Conservation (phyloP, 805 yeast species). For the Metschnikowia amazonensis region DNA sequence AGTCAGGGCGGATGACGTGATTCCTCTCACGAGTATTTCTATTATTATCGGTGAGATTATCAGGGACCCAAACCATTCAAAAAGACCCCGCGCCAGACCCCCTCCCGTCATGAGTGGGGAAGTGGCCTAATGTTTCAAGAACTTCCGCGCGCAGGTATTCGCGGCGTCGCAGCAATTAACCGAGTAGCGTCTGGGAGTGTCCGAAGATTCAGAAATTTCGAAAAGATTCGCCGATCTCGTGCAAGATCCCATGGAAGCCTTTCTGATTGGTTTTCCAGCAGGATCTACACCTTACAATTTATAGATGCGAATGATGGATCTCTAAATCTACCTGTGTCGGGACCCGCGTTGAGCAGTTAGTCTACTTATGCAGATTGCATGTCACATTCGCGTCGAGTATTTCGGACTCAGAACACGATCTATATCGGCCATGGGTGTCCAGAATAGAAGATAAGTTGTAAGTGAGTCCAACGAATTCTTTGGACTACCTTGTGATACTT, state of each 20-base stretch:
- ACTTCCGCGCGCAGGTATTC: background rate
- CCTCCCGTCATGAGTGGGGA: background rate
- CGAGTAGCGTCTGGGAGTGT: conserved; percentile 1
- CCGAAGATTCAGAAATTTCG: background rate
- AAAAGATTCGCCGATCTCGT: background rate
- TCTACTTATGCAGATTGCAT: conserved; percentile 2
- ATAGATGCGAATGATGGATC: background rate
- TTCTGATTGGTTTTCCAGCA: too few relatives aligned
- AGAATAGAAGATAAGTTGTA: background rate
- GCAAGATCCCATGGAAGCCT: too few relatives aligned
- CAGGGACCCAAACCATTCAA: background rate
- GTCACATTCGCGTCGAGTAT: conserved; percentile 3
- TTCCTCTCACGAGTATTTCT: background rate
- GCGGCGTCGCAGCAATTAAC: background rate
- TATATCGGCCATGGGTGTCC: background rate
- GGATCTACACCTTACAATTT: background rate
- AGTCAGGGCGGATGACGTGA: too few relatives aligned
- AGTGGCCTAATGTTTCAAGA: background rate
- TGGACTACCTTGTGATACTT: too few relatives aligned
- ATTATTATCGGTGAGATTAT: background rate
- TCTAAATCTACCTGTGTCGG: background rate
- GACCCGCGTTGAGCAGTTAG: background rate
- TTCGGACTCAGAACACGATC: background rate
- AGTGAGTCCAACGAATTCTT: background rate
- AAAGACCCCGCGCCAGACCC: background rate